Evolutionary conservation across 768 basidiomycete species (phyloP).

Genomic region (Suillus cothurnatus): DNA sequence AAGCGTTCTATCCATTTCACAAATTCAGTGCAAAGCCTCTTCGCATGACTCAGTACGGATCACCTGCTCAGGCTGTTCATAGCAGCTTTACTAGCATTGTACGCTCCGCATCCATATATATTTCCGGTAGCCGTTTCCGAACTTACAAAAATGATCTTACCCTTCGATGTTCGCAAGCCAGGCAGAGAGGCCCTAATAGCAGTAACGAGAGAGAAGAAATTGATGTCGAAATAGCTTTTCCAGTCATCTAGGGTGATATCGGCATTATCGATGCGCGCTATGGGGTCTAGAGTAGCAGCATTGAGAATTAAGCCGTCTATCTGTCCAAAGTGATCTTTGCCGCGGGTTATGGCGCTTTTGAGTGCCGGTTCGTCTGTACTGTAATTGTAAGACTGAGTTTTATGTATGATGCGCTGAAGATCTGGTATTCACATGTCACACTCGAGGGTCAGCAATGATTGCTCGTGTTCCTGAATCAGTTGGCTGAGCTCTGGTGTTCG

Average conservation of each 20-base stretch:
- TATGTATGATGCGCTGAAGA: background rate
- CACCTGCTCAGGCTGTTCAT: slow-evolving; percentile 85
- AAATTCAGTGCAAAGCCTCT: slow-evolving; percentile 9
- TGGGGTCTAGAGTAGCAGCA: slow-evolving; percentile 76
- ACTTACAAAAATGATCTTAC: slow-evolving; percentile 79
- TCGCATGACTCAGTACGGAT: slow-evolving; percentile 4
- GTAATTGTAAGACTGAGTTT: slow-evolving; percentile 9
- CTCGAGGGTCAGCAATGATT: slow-evolving; percentile 52
- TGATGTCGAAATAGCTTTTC: slow-evolving; percentile 79
- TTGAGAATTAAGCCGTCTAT: slow-evolving; percentile 85
- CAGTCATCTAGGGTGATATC: slow-evolving; percentile 56
- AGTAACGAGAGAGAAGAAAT: slow-evolving; percentile 83
- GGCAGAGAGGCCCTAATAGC: slow-evolving; percentile 71
- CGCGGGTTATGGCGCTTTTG: slow-evolving; percentile 56
- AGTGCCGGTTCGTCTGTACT: slow-evolving; percentile 64
- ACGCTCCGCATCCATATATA: slow-evolving; percentile 74
- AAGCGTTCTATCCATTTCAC: slow-evolving; percentile 60
- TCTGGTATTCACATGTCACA: slow-evolving; percentile 73
- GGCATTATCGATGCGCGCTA: slow-evolving; percentile 58
- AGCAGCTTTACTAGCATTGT: slow-evolving; percentile 85
- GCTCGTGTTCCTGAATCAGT: slow-evolving; percentile 43
- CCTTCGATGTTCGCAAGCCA: slow-evolving; percentile 65
- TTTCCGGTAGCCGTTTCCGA: slow-evolving; percentile 80
- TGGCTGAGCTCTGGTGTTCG: slow-evolving; percentile 61
- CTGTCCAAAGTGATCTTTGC: slow-evolving; percentile 51